phyloP scores from a whole-genome alignment of 495 filamentous ascomycete genomes.

The Lineolata rhizophorae region DNA sequence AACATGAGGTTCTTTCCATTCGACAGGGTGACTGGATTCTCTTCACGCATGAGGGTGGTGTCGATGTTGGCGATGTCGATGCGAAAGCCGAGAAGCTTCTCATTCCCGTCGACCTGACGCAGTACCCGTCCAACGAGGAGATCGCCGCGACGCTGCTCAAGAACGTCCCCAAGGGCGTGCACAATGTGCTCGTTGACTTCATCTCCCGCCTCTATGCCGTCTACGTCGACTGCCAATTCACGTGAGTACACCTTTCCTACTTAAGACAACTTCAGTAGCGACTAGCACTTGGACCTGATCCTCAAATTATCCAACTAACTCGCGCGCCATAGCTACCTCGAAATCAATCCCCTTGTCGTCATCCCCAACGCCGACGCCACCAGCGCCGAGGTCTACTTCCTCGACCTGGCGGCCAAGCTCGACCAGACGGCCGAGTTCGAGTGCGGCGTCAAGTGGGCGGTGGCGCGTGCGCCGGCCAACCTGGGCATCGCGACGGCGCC shows the following conservation, averaged over 20 bases:
- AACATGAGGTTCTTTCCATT: too few species aligned
- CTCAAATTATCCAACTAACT: neutral
- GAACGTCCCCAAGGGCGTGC: conserved; percentile 85
- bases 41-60: conserved; percentile 97
- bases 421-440: conserved; percentile 99
- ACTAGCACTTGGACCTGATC: neutral
- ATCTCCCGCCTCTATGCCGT: conserved; percentile 85
- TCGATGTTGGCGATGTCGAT: conserved; percentile 98
- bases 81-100: conserved; percentile 96
- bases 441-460: conserved; percentile 95
- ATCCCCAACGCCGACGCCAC: conserved; percentile 84
- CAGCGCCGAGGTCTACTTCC: conserved; percentile 89
- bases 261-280: too few species aligned
- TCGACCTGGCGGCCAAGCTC: conserved; percentile 94
- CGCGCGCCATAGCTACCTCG: conserved; percentile 42
- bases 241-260: conserved; percentile 20
- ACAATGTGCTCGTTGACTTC: conserved; percentile 98
- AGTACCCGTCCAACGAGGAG: conserved; percentile 91
- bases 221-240: conserved; percentile 99
- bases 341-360: conserved; percentile 98
- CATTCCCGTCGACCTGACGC: conserved; percentile 80
- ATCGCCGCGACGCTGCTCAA: conserved; percentile 66
- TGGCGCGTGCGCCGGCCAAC: conserved; percentile 71
- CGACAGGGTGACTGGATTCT: conserved; percentile 96
- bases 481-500: conserved; percentile 45